These are phyloP conservation scores for Hebeloma cylindrosporum DNA, from an alignment of 768 basidiomycete genomes.

Conservation along the genomic window DNA sequence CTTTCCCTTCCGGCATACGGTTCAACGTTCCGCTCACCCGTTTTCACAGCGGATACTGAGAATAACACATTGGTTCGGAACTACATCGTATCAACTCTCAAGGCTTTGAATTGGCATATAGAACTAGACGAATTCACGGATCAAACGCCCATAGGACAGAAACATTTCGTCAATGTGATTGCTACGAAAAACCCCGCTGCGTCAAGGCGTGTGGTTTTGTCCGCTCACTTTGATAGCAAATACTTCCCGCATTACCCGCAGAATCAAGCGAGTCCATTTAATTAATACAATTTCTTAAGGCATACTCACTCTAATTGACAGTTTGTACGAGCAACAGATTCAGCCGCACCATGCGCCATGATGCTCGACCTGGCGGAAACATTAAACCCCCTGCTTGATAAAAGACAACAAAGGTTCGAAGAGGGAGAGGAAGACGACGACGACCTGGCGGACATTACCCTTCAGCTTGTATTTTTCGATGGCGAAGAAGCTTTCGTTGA, in stretches of 20 bases:
- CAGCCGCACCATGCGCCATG: slow-evolving; percentile 92
- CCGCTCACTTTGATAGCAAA: slow-evolving; percentile 95
- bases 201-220: slow-evolving; percentile 74
- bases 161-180: slow-evolving; percentile 85
- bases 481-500: slow-evolving; percentile 94
- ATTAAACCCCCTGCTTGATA: slow-evolving; percentile 69
- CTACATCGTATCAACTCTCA: slow-evolving; percentile 74
- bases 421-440: slow-evolving; percentile 66
- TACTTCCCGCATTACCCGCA: slow-evolving; percentile 69
- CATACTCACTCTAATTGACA: slow-evolving; percentile 32
- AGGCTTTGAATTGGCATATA: slow-evolving; percentile 79
- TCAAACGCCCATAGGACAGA: slow-evolving; percentile 78
- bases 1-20: neutral
- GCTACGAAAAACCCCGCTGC: slow-evolving; percentile 94
- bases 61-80: slow-evolving; percentile 82
- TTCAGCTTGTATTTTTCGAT: slow-evolving; percentile 95
- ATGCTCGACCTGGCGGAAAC: slow-evolving; percentile 90
- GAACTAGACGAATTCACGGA: slow-evolving; percentile 82
- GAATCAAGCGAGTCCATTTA: slow-evolving; percentile 59
- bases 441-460: slow-evolving; percentile 76
- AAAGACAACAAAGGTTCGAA: slow-evolving; percentile 53
- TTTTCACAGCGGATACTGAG: slow-evolving; percentile 57
- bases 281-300: neutral
- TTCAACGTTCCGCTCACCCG: slow-evolving; percentile 2
- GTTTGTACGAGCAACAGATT: slow-evolving; percentile 98